Base-by-base conservation (phyloP, 345 rosid species). In the Hibiscus mutabilis region DNA sequence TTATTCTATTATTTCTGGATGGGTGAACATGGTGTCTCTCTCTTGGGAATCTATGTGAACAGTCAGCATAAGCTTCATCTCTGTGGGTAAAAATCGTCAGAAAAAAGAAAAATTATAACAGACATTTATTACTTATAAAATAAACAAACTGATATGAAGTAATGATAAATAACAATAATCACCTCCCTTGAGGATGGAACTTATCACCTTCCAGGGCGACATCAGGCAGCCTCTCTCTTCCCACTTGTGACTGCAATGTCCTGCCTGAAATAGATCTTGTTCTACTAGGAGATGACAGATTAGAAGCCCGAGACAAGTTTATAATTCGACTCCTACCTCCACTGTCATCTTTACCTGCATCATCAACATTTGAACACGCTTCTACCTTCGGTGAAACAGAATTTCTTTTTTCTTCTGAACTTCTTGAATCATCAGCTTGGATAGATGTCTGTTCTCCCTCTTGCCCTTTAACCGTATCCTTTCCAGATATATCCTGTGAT, bases 121-220 rank as follows among this genome's bases (percentile, higher is more conserved):
- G 27, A 24, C 11, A 74, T 42, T 21, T 53, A 74, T 16, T 44
- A 63, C 27, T 55, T 46, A 21, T 13, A 6, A 27, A 61, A 56
- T n/a, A 22, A 22, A 49, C 46, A 29, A 70, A 49, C 46, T 44
- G 47, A 76, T 46, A 72, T 29, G 49, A 21, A 71, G 2, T 31
- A 71, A 29, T n/a, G 60, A 16, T 24, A 37, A 60, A 52, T 71
- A 73, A 73, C 59, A 79, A 82, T 82, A 78, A 83, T 89, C 90
- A 92, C 95, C 98, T 89, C 86, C 87, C 91, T 86, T 85, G 85
- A 71, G 69, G 75, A 68, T 75, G 77, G 63, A 82, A 73, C 76
- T 73, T 84, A 52, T 81, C 85, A 29, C 78, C 82, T 57, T 84
- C 91, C 68, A 82, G 76, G 22, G 88, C 74, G 62, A 81, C 75